phyloP scores from a whole-genome alignment of 2,329 filamentous ascomycete genomes.

The Albifimbria verrucaria region DNA sequence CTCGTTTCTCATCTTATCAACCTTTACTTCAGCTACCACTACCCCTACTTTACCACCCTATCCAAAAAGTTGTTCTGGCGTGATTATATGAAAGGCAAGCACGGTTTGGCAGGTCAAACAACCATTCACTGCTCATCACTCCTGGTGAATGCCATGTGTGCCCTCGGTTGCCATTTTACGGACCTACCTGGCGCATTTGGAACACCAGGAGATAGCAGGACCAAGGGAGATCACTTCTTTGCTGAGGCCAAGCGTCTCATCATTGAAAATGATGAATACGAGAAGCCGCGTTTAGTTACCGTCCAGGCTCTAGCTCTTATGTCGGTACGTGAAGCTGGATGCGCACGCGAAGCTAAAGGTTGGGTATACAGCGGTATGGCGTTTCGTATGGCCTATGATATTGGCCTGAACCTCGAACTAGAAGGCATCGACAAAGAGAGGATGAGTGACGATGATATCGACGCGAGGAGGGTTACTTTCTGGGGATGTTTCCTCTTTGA shows the following conservation, averaged over 20 bases:
- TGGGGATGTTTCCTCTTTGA: slow-evolving; percentile 99
- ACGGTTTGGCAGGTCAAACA: slow-evolving; percentile 43
- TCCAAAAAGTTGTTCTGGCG: slow-evolving; percentile 83
- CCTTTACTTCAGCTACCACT: slow-evolving; percentile 99
- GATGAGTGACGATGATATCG: slow-evolving; percentile 78
- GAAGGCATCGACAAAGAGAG: slow-evolving; percentile 58
- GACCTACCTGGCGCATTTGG: slow-evolving; percentile 69
- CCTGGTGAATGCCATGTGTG: slow-evolving; percentile 90
- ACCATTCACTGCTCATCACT: slow-evolving; percentile 83
- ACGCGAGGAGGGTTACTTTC: slow-evolving; percentile 87
- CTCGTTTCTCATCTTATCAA: slow-evolving; percentile 85
- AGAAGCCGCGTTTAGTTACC: slow-evolving; percentile 81
- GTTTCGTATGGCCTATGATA: slow-evolving; percentile 93
- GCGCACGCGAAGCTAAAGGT: slow-evolving; percentile 87
- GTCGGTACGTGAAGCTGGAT: slow-evolving; percentile 94
- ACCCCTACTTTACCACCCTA: slow-evolving; percentile 90
- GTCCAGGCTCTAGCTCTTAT: slow-evolving; percentile 93
- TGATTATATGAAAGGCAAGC: slow-evolving; percentile 74
- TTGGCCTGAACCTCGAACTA: slow-evolving; percentile 85
- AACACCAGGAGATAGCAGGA: slow-evolving; percentile 70
- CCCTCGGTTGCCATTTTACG: slow-evolving; percentile 91
- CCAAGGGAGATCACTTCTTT: slow-evolving; percentile 95
- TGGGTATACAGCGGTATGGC: slow-evolving; percentile 99
- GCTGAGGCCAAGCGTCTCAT: slow-evolving; percentile 88
- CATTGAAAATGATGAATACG: slow-evolving; percentile 88